Conservation (phyloP, 352 stramenopile genomes). For the Phytophthora boehmeriae region DNA sequence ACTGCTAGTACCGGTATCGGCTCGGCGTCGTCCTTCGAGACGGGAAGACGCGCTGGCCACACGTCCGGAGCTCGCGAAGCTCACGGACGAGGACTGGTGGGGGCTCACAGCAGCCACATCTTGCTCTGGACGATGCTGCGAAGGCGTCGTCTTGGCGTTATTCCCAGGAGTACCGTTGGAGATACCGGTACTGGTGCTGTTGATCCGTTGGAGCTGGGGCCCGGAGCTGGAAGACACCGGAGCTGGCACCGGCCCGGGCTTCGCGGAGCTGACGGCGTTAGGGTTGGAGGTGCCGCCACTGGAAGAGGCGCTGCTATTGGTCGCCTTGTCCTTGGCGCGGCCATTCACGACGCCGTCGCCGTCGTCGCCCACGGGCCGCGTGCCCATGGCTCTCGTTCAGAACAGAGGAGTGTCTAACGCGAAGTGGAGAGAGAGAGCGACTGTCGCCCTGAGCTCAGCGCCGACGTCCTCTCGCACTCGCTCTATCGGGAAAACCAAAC, state of each 20-base stretch:
- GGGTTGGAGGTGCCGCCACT: constrained; percentile 4
- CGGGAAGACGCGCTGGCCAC: constrained; percentile 19
- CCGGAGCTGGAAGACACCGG: constrained; percentile 3
- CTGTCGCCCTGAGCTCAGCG: background rate
- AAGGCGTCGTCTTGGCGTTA: constrained; percentile 10
- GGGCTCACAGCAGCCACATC: constrained; percentile 3
- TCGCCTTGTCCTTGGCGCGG: background rate
- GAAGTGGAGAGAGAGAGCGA: constrained; percentile 7
- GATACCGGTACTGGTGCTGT: constrained; percentile 5
- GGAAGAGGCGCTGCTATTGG: constrained; percentile 7
- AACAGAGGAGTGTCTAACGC: constrained; percentile 9
- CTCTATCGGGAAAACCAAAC: constrained; percentile 7
- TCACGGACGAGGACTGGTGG: constrained; percentile 15
- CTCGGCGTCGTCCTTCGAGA: constrained; percentile 27
- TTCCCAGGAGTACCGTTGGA: background rate
- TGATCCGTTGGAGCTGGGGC: constrained; percentile 25
- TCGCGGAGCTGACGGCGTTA: constrained; percentile 3
- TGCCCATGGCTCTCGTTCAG: constrained; percentile 23
- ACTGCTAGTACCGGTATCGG: constrained; percentile 36
- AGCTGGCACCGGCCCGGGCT: constrained; percentile 8
- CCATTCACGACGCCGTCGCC: constrained; percentile 9
- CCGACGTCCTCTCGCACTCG: constrained; percentile 1
- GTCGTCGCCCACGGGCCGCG: constrained; percentile 34
- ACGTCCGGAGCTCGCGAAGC: constrained; percentile 1
- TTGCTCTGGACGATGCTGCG: background rate